These are phyloP conservation scores for Conticribra guillardii DNA, from an alignment of 108 stramenopile genomes.

Conservation along the genomic window DNA sequence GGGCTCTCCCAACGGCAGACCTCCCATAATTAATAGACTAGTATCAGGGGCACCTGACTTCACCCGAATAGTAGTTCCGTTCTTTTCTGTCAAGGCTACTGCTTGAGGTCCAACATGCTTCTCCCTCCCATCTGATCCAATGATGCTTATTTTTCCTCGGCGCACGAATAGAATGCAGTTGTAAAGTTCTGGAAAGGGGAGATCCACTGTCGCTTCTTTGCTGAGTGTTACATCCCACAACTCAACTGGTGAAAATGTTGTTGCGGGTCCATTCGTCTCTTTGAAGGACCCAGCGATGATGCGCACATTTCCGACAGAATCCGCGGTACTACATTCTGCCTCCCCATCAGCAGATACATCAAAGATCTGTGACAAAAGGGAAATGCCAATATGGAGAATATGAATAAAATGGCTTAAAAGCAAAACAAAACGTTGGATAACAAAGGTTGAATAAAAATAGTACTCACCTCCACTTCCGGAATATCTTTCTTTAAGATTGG, in stretches of 20 bases:
- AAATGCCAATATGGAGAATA: too few species aligned
- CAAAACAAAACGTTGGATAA: too few species aligned
- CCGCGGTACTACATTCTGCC: constrained; percentile 13
- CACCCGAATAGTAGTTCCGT: constrained; percentile 54
- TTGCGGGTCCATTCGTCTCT: constrained; percentile 66
- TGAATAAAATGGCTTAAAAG: too few species aligned
- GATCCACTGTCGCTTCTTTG: constrained; percentile 50
- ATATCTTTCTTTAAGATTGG: constrained; percentile 69
- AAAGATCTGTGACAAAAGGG: too few species aligned
- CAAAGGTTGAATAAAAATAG: too few species aligned
- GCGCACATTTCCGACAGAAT: constrained; percentile 54
- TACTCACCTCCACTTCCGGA: constrained; percentile 59
- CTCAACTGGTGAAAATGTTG: constrained; percentile 83
- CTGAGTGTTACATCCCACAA: constrained; percentile 78
- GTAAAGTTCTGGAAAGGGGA: constrained; percentile 69
- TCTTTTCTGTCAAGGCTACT: constrained; percentile 71
- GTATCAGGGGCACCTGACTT: constrained; percentile 55
- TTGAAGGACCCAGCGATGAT: constrained; percentile 81
- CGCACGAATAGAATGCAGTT: constrained; percentile 84
- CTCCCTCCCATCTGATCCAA: constrained; percentile 43
- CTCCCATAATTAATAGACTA: constrained; percentile 77
- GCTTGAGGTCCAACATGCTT: constrained; percentile 68
- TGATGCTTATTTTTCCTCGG: constrained; percentile 57
- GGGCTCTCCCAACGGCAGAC: constrained; percentile 82
- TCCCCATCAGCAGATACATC: constrained; percentile 24